phyloP scores from a whole-genome alignment of 768 basidiomycete genomes.

The Nidularia sp. region DNA sequence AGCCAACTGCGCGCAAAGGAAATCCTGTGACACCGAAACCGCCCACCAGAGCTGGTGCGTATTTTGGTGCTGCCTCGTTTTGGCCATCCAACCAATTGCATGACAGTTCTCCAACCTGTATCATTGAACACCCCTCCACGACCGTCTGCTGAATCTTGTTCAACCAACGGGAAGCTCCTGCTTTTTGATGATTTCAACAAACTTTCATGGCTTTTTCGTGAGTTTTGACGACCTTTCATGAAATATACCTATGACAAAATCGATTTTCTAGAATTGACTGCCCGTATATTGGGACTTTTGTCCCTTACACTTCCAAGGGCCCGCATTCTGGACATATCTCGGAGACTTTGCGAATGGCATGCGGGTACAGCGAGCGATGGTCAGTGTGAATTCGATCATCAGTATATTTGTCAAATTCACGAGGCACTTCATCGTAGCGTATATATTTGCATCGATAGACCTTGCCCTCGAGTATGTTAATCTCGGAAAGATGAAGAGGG shows the following conservation, averaged over 20 bases:
- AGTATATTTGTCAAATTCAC: neutral
- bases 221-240: too few relatives aligned
- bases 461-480: constrained; percentile 78
- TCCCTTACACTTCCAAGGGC: constrained; percentile 65
- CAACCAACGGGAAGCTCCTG: constrained; percentile 1
- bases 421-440: constrained; percentile 50
- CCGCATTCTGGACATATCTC: constrained; percentile 59
- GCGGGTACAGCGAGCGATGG: constrained; percentile 40
- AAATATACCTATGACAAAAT: too few relatives aligned
- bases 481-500: constrained; percentile 72
- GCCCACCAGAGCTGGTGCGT: constrained; percentile 31
- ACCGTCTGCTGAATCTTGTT: constrained; percentile 9
- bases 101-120: constrained; percentile 22
- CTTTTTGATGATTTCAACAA: constrained; percentile 6
- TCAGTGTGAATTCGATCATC: constrained; percentile 17
- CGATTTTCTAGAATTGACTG: constrained; percentile 43
- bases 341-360: constrained; percentile 54
- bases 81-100: constrained; percentile 3
- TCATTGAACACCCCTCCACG: constrained; percentile 26
- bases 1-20: constrained; percentile 22
- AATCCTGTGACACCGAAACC: constrained; percentile 43
- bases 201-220: too few relatives aligned
- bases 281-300: constrained; percentile 65
- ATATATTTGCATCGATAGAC: constrained; percentile 58
- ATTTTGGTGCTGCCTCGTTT: neutral